Base-by-base conservation (phyloP, 2,329 filamentous ascomycete genomes). In the Colletotrichum sp. region DNA sequence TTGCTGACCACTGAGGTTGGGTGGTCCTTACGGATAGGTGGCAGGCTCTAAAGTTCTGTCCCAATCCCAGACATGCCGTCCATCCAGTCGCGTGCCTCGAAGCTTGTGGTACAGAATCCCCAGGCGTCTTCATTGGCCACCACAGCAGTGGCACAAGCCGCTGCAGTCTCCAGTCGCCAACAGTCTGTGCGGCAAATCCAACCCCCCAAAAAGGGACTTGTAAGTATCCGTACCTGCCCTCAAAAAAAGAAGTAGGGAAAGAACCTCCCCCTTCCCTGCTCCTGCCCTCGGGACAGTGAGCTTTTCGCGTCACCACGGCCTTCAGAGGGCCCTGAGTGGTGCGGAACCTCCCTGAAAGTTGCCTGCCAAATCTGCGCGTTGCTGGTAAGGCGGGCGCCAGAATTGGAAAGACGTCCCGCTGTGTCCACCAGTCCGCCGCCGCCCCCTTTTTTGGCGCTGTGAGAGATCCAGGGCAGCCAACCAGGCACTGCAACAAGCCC, bases 11-110 rank as follows among this genome's bases (percentile, higher is more conserved):
- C 28, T 62, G 59, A 13, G 26, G 59, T 28, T 32, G 10, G 59
- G 59, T 13, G 18, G 57, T 34, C 55, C 28, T 34, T 18, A n/a
- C 59, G 28, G 26, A 32, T 16, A 24, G 62, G 28, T 30, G 55
- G 55, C 26, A 28, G 55, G 26, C 55, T 59, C 64, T 18, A 26
- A 26, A 26, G 44, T 49, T 28, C 21, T 49, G 72, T 57, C 69
- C 57, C 72, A 62, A 62, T 72, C 69, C 69, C 73, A 76, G 59
- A 62, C 72, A 49, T 18, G 16, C 55, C 34, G 68, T 62, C 69
- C 63, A 68, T 57, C 73, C 73, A 68, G 70, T 76, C 70, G 74
- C 74, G 70, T 74, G 70, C 44, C 44, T 64, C 57, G 26, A 49
- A 72, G 74, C 63, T 65, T 76, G 70, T 55, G 18, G 39, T 52